These are phyloP conservation scores for Cornus florida DNA, from an alignment of 148 eudicot species.

Conservation along the genomic window DNA sequence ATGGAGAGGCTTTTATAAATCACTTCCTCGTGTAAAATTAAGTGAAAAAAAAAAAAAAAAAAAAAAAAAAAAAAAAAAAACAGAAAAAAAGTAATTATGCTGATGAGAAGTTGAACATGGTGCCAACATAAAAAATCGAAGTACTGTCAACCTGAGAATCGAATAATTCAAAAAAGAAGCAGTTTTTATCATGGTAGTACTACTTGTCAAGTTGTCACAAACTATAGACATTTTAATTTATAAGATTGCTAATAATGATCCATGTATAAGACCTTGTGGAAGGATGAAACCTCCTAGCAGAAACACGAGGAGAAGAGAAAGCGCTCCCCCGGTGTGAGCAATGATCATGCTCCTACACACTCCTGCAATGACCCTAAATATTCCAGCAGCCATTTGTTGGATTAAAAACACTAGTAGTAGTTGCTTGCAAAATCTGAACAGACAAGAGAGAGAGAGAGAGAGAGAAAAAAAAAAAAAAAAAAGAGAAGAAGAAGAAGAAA, in stretches of 20 bases:
- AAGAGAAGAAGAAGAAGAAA: too few relatives aligned
- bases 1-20: neutral
- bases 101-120: neutral
- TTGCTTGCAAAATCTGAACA: slow-evolving; percentile 26
- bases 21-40: neutral
- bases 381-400: slow-evolving; percentile 20
- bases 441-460: too few relatives aligned
- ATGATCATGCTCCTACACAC: slow-evolving; percentile 14
- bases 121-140: neutral
- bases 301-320: neutral
- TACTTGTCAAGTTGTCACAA: neutral
- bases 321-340: slow-evolving; percentile 10
- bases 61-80: neutral
- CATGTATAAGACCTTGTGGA: slow-evolving; percentile 16
- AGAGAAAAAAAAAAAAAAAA: neutral
- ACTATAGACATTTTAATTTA: too few relatives aligned
- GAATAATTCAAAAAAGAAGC: too few relatives aligned
- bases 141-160: too few relatives aligned
- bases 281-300: slow-evolving; percentile 26
- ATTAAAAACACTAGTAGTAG: slow-evolving; percentile 17
- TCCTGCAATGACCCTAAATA: slow-evolving; percentile 26
- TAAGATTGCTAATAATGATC: too few relatives aligned
- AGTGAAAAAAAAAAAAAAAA: too few relatives aligned
- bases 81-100: neutral
- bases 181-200: neutral